These are phyloP conservation scores for Colletotrichum echinochloae DNA, from an alignment of 2,329 filamentous ascomycete genomes.

Conservation along the genomic window DNA sequence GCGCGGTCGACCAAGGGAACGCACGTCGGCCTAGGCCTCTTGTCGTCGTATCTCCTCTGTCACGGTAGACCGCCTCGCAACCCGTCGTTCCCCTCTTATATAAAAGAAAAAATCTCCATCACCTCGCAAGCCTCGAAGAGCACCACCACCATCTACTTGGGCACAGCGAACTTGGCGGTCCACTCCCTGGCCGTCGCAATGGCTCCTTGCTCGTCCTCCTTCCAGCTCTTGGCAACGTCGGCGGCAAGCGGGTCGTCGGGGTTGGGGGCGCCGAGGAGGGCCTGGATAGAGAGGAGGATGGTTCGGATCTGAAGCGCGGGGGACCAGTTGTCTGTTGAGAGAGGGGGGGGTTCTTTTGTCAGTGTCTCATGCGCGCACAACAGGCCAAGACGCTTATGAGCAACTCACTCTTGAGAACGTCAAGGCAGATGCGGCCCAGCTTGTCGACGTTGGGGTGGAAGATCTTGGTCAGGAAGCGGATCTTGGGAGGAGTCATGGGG, in stretches of 20 bases:
- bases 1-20: slow-evolving; percentile 11
- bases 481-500: slow-evolving; percentile 98
- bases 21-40: background rate
- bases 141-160: slow-evolving; percentile 43
- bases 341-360: slow-evolving; percentile 6
- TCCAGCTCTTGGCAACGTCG: slow-evolving; percentile 98
- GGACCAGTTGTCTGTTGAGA: slow-evolving; percentile 89
- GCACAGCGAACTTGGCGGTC: slow-evolving; percentile 84
- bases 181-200: slow-evolving; percentile 94
- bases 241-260: slow-evolving; percentile 98
- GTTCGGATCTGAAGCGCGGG: slow-evolving; percentile 97
- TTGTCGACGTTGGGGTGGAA: slow-evolving; percentile 99
- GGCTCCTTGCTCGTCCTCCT: slow-evolving; percentile 92
- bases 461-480: slow-evolving; percentile 98
- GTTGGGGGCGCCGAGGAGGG: slow-evolving; percentile 93
- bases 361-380: slow-evolving; percentile 1
- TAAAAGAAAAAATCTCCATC: background rate
- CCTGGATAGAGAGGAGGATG: slow-evolving; percentile 98
- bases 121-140: background rate
- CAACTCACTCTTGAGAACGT: slow-evolving; percentile 90
- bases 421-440: slow-evolving; percentile 94
- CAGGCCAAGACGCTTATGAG: slow-evolving; percentile 9
- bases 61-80: background rate
- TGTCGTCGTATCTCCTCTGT: slow-evolving; percentile 15
- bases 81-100: background rate